Conservation (phyloP, 345 rosid species). For the Sonneratia alba region DNA sequence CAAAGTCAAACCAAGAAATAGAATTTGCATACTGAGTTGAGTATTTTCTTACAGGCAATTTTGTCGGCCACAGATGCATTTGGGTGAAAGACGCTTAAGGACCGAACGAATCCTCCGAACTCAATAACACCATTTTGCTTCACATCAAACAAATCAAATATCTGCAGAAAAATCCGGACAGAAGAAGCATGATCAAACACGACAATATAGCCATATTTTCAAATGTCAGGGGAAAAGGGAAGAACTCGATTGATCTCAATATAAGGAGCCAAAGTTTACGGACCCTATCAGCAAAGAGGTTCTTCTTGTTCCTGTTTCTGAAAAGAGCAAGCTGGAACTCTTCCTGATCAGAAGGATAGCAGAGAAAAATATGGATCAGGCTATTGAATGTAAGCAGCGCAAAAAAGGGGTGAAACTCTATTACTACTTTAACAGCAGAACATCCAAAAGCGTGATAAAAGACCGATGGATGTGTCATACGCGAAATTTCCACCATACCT, state of each 20-base stretch:
- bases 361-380: too few species aligned
- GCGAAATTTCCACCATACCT: constrained; percentile 30
- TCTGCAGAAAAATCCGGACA: constrained; percentile 22
- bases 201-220: not conserved
- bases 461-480: not conserved
- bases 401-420: not conserved
- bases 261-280: not conserved
- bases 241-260: not conserved
- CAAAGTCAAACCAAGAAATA: too few species aligned
- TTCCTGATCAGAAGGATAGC: constrained; percentile 38
- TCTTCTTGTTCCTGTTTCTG: constrained; percentile 54
- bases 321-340: constrained; percentile 90
- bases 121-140: constrained; percentile 56
- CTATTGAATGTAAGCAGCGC: too few species aligned
- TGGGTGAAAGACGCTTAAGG: constrained; percentile 65
- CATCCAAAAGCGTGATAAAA: not conserved
- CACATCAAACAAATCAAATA: constrained; percentile 50
- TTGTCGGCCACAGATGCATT: constrained; percentile 36
- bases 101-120: constrained; percentile 63
- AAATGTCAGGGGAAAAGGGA: too few species aligned
- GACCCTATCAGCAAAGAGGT: constrained; percentile 90
- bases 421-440: not conserved
- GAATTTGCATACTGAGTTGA: not conserved
- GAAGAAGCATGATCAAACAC: not conserved
- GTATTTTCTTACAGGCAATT: constrained; percentile 32